Evolutionary conservation across 176 grass and related monocot genomes (phyloP).

Genomic region (Avena eriantha): DNA sequence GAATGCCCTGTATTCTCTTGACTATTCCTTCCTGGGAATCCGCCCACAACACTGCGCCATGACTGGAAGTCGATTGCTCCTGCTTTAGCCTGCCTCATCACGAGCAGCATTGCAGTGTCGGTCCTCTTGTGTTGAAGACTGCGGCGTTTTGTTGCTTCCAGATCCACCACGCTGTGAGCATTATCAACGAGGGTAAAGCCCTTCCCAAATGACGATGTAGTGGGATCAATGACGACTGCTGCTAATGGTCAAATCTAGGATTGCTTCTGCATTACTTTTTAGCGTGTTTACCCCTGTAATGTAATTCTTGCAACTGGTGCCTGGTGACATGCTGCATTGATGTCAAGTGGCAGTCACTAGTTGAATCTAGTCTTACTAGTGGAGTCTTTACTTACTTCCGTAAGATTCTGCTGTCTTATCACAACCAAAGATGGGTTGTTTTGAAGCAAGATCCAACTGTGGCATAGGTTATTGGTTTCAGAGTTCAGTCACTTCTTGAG

Average conservation of each 20-base stretch:
- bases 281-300: background rate
- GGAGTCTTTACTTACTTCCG: background rate
- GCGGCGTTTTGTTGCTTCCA: background rate
- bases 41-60: background rate
- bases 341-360: background rate
- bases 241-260: background rate
- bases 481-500: background rate
- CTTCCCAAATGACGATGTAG: background rate
- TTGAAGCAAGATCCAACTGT: slow-evolving; percentile 16
- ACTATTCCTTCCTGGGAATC: background rate
- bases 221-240: background rate
- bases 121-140: background rate
- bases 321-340: background rate
- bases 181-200: background rate
- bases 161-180: background rate
- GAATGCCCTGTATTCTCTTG: background rate
- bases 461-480: background rate
- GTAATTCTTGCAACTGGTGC: background rate
- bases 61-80: background rate
- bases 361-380: background rate
- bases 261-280: background rate
- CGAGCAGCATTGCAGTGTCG: slow-evolving; percentile 2
- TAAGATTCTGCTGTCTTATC: background rate
- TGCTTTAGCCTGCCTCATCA: background rate
- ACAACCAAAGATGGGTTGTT: background rate